Conservation (phyloP, 2,329 filamentous ascomycete genomes). For the Pseudogymnoascus sp. region DNA sequence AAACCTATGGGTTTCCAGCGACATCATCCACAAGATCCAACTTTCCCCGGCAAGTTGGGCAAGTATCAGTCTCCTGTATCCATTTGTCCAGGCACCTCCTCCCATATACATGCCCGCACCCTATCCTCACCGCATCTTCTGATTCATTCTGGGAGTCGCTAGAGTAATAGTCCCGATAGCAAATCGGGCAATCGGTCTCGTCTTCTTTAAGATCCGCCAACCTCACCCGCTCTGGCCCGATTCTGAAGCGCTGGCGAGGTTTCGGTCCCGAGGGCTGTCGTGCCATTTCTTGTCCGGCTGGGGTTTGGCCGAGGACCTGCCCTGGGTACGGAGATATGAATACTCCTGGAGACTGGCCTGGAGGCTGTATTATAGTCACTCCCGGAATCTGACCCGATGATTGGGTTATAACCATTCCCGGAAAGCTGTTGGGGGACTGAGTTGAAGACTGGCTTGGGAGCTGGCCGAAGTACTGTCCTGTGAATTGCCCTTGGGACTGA, state of each 20-base stretch:
- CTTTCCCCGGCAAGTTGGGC: neutral
- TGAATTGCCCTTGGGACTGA: neutral
- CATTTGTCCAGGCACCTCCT: constrained; percentile 6
- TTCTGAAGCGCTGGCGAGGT: neutral
- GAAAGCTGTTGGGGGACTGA: neutral
- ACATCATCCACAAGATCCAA: neutral
- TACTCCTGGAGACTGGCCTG: neutral
- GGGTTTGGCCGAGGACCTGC: neutral
- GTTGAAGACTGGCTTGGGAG: neutral
- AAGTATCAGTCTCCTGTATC: constrained; percentile 7
- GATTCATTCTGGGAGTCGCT: neutral
- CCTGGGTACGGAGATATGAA: neutral
- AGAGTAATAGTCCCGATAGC: constrained; percentile 6
- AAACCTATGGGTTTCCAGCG: neutral
- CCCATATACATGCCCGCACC: constrained; percentile 1
- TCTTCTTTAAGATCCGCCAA: neutral
- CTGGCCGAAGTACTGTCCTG: neutral
- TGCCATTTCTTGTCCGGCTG: neutral
- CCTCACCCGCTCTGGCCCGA: neutral
- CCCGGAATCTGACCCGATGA: neutral
- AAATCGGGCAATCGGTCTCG: constrained; percentile 3
- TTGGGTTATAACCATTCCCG: neutral
- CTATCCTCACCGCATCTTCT: constrained; percentile 1
- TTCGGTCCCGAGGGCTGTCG: neutral
- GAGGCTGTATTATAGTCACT: neutral